Base-by-base conservation (phyloP, 371 early-diverging fungal genomes). In the Thermomucor indicae-seudaticae region DNA sequence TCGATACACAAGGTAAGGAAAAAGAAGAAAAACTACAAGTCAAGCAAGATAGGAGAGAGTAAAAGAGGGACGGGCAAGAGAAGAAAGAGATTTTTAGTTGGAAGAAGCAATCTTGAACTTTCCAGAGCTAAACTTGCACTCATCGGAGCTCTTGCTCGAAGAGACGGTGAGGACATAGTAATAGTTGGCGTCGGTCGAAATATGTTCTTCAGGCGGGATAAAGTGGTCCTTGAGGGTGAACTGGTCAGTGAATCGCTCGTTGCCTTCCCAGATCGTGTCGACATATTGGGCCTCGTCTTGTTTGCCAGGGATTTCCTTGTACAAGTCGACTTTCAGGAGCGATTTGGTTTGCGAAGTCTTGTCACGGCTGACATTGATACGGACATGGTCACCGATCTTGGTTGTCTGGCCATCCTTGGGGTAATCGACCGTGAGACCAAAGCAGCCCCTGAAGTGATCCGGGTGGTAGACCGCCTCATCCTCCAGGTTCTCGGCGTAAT, bases 201-300 rank as follows among this genome's bases (percentile, higher is more conserved):
- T 32, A 32, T 55, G 43, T 17, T 49, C 19, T 24, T 65, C 60
- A 31, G 62, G 35, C 22, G 62, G 35, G 10, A 39, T 38, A 8
- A 75, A 42, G 43, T 75, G 75, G 39, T 71, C 71, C 59, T 66
- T 71, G 24, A 75, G 53, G 31, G 57, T 61, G 34, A 71, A 71
- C 12, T 55, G 34, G 28, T 66, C 53, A 29, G 51, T 51, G 49
- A 75, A 58, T 1, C 49, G 17, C 35, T 66, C 65, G 6, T 19
- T 51, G 6, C 69, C 75, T 16, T 42, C 16, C 71, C 69, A 75
- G 28, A 55, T 67, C 20, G 42, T 55, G 19, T 58, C 45, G 14
- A 65, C 55, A 29, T 49, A 50, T 16, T 35, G 39, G 22, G 48
- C 51, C 35, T 51, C 27, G 14, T 43, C 23, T 17, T 57, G 23